phyloP scores from a whole-genome alignment of 257 asterid genomes.

The Nicotiana obtusifolia region DNA sequence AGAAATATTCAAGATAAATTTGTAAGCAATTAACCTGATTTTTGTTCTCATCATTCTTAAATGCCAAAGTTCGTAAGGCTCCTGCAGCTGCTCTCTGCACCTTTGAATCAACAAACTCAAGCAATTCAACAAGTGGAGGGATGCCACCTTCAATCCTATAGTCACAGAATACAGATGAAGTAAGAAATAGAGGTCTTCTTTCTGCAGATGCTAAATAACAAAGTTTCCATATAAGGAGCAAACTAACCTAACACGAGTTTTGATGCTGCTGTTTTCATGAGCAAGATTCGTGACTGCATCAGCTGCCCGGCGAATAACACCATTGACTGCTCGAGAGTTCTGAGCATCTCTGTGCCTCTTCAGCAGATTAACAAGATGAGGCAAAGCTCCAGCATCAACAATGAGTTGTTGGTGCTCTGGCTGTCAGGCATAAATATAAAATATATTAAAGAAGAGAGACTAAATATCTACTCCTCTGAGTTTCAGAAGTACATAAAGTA shows the following conservation, averaged over 20 bases:
- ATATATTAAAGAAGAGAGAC: not conserved
- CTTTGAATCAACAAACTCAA: slow-evolving; percentile 81
- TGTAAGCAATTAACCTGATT: slow-evolving; percentile 53
- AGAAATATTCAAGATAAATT: not conserved
- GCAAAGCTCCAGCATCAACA: slow-evolving; percentile 95
- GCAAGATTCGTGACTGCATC: slow-evolving; percentile 98
- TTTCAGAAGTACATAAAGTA: not conserved
- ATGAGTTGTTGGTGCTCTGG: slow-evolving; percentile 98
- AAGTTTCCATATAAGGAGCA: slow-evolving; percentile 1
- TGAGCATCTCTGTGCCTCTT: slow-evolving; percentile 56
- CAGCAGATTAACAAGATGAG: slow-evolving; percentile 82
- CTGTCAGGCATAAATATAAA: slow-evolving; percentile 33
- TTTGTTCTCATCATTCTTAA: slow-evolving; percentile 93
- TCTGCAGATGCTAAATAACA: not conserved
- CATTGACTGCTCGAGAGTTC: slow-evolving; percentile 74
- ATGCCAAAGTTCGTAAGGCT: slow-evolving; percentile 94
- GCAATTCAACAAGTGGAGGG: slow-evolving; percentile 98
- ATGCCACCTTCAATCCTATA: slow-evolving; percentile 90
- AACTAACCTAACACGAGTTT: slow-evolving; percentile 80
- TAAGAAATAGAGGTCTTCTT: not conserved
- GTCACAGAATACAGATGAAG: slow-evolving; percentile 1
- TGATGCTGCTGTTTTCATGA: slow-evolving; percentile 92
- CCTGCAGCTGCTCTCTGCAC: slow-evolving; percentile 99
- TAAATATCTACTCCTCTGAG: not conserved
- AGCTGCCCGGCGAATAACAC: slow-evolving; percentile 88